Conservation (phyloP, 2,329 filamentous ascomycete species). For the Botrytis pseudocinerea region DNA sequence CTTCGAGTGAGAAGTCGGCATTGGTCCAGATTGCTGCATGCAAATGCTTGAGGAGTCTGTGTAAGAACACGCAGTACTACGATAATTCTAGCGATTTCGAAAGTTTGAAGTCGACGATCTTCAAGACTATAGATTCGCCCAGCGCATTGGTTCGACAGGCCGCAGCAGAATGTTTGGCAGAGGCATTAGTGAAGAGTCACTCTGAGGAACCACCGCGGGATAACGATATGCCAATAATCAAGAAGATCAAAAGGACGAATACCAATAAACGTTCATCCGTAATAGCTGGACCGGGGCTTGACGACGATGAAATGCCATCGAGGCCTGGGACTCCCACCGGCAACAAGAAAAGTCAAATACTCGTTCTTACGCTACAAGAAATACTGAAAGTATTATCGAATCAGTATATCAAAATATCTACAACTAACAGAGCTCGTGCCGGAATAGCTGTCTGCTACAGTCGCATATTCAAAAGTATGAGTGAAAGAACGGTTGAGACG, state of each 20-base stretch:
- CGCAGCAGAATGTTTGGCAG: constrained; percentile 80
- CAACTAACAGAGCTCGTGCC: constrained; percentile 76
- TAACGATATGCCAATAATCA: constrained; percentile 57
- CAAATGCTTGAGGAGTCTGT: constrained; percentile 72
- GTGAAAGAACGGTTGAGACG: constrained; percentile 78
- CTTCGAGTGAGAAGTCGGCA: constrained; percentile 76
- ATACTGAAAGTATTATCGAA: constrained; percentile 75
- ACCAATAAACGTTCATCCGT: constrained; percentile 50
- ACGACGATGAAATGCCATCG: constrained; percentile 70
- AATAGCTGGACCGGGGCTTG: constrained; percentile 41
- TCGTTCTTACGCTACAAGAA: constrained; percentile 74
- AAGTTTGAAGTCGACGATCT: constrained; percentile 75
- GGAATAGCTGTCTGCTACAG: constrained; percentile 87
- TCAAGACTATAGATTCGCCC: constrained; percentile 82
- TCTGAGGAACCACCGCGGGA: constrained; percentile 58
- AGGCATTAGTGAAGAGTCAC: constrained; percentile 79
- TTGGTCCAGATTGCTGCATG: constrained; percentile 79
- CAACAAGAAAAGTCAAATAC: constrained; percentile 69
- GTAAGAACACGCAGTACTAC: constrained; percentile 76
- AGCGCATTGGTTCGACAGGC: constrained; percentile 77
- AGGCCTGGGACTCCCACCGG: constrained; percentile 70
- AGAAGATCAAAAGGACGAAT: constrained; percentile 72
- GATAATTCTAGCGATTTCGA: constrained; percentile 90
- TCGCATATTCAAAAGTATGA: constrained; percentile 74
- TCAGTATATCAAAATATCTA: constrained; percentile 77